Evolutionary conservation across 306 rosid species (phyloP).

Genomic region (Cercis canadensis): DNA sequence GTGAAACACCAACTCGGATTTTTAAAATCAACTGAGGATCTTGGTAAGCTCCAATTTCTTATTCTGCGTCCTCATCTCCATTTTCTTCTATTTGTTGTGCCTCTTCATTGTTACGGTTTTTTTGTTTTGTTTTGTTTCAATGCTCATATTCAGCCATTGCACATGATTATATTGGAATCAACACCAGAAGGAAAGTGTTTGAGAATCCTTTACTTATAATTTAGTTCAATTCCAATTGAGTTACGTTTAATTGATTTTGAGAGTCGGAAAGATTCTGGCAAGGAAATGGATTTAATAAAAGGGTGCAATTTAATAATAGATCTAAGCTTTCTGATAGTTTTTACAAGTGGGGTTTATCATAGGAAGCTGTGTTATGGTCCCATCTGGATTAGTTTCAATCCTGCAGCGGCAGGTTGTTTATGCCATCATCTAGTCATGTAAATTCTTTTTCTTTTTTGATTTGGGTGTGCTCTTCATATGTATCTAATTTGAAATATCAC

Average conservation of each 20-base stretch:
- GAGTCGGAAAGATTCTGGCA: constrained; percentile 18
- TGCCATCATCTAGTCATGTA: not conserved
- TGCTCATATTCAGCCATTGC: constrained; percentile 20
- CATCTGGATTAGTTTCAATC: constrained; percentile 19
- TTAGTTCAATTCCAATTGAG: constrained; percentile 31
- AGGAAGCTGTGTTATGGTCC: constrained; percentile 17
- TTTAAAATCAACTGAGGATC: constrained; percentile 37
- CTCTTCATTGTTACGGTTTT: constrained; percentile 7
- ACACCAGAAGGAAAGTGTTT: not conserved
- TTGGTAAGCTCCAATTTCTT: constrained; percentile 31
- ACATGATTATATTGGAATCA: constrained; percentile 32
- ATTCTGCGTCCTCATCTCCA: constrained; percentile 2
- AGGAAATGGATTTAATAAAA: constrained; percentile 25
- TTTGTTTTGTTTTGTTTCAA: not conserved
- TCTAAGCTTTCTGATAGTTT: constrained; percentile 12
- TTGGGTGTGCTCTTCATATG: constrained; percentile 1
- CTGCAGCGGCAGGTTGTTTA: not conserved
- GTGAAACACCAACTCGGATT: constrained; percentile 35
- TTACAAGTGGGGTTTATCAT: not conserved
- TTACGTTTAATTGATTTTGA: constrained; percentile 20
- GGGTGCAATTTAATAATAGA: constrained; percentile 33
- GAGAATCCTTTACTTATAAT: constrained; percentile 8
- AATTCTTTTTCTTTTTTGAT: not conserved
- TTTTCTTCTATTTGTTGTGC: not conserved
- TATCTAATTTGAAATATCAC: not conserved